Evolutionary conservation across 2,329 filamentous ascomycete genomes (phyloP), one percentile per base, ranked within the genome.

Genomic region (Grosmannia serpens): DNA sequence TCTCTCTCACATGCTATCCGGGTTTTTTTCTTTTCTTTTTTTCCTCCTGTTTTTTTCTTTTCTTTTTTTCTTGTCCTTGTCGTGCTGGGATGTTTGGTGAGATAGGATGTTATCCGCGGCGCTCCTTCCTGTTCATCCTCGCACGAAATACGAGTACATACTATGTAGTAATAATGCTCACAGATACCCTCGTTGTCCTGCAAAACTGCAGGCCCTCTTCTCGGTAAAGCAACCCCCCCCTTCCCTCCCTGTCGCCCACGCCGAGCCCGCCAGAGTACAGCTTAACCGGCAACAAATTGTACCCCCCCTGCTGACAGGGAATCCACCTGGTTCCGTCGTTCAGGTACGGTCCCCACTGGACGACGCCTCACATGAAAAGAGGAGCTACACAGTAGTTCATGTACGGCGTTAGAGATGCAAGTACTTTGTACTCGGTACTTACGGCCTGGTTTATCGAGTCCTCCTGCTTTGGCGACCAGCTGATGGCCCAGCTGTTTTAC

Each of bases 261-360:
- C 54, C 54, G 41, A 56, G 26, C 35, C 35, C 15, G 17, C 35
- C 35, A 38, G 17, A 38, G 35, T 26, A 26, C 22, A 15, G 46
- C 10, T 24, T 13, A 26, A 27, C 24, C 20, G n/a, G 35, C 46
- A 22, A 41, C 41, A 47, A n/a, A 10, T 38, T 38, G 26, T 20
- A 20, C 20, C 22, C 35, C 54, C 55, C 55, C 46, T 50, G 55
- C 47, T 51, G 44, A 35, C 55, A 56, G 46, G 55, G 33, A 33
- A 33, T 33, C 55, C 55, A 50, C 55, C 55, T 44, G 55, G 55
- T 52, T 33, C 55, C 55, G 47, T 52, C 44, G 20, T 29, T 50
- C 46, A 56, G 54, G 54, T 56, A 56, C 54, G 44, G 54, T 56
- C 35, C 26, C 54, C 54, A 49, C 54, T 35, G 31, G 24, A n/a